Evolutionary conservation across 768 basidiomycete species (phyloP), one percentile per base, ranked within the genome.

Genomic region (Boletus pseudopeckii): DNA sequence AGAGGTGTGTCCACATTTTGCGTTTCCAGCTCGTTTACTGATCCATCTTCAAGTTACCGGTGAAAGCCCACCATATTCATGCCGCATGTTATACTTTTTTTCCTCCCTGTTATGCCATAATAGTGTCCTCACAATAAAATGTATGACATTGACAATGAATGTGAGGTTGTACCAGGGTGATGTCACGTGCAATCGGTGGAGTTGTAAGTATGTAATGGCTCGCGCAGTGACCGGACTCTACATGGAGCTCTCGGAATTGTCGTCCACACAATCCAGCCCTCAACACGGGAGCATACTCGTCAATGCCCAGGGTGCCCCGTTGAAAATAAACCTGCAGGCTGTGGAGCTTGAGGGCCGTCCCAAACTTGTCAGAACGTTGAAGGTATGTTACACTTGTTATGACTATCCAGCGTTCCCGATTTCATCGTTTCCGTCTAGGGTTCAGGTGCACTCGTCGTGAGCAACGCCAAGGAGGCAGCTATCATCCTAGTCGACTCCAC

Each of bases 21-120:
- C 15, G 24, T 47, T 20, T 55, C 46, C 10, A 10, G 40, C 26
- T 40, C 32, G 26, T 50, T 64, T 26, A 37, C 63, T 63, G 30
- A 65, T 20, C 44, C 41, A 22, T 33, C 20, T 53, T 38, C 74
- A 34, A 92, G 90, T 83, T 92, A 92, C 81, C 89, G 89, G 62
- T 72, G 50, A 71, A 67, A 51, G 24, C 20, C 52, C 58, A 50
- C 53, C 58, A 63, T 72, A 64, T 71, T 69, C 69, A 64, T 68
- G 66, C 68, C 75, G 70, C 61, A 74, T 80, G 76, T 79, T 69
- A 72, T 71, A 69, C 73, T 61, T 64, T 47, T 50, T 68, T 66
- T 71, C 59, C 6, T 71, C 64, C 62, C 54, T 55, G 53, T 66
- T 67, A 71, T 74, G 73, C 63, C 67, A 71, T 68, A 63, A 66